Evolutionary conservation across 2,329 filamentous ascomycete genomes (phyloP).

Genomic region (Capronia coronata): DNA sequence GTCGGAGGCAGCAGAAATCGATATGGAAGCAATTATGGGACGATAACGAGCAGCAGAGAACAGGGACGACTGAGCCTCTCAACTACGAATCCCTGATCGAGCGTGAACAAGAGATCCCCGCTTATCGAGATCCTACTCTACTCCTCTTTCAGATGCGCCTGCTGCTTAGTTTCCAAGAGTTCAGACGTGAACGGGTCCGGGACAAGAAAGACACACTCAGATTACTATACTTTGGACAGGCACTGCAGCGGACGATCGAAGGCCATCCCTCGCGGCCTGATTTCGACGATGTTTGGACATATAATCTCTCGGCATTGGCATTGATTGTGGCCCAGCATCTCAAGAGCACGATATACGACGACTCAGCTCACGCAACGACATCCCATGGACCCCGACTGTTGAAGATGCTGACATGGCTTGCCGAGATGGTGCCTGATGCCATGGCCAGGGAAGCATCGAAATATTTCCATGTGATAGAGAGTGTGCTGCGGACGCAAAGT

Average conservation of each 20-base stretch:
- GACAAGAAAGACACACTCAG: conserved; percentile 36
- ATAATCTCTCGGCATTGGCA: conserved; percentile 10
- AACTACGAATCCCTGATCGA: conserved; percentile 28
- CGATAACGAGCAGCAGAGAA: conserved; percentile 42
- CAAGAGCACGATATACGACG: conserved; percentile 6
- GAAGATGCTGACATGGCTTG: conserved; percentile 30
- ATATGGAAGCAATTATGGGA: conserved; percentile 59
- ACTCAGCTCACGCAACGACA: not conserved
- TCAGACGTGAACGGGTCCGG: conserved; percentile 33
- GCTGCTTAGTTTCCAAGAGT: conserved; percentile 54
- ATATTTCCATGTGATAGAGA: conserved; percentile 17
- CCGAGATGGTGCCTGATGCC: conserved; percentile 39
- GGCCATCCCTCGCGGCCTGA: not conserved
- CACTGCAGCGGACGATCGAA: conserved; percentile 29
- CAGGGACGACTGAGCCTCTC: conserved; percentile 1
- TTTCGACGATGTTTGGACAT: conserved; percentile 11
- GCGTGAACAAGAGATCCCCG: conserved; percentile 29
- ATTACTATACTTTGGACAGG: conserved; percentile 41
- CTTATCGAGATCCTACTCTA: conserved; percentile 34
- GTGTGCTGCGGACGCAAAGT: conserved; percentile 5
- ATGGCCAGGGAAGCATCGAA: conserved; percentile 6
- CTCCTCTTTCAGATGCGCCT: conserved; percentile 55
- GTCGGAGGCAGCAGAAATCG: conserved; percentile 53
- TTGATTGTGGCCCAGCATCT: conserved; percentile 15
- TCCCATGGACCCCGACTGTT: conserved; percentile 14